phyloP scores from a whole-genome alignment of 352 stramenopile genomes.

The Globisporangium paroecandrum region DNA sequence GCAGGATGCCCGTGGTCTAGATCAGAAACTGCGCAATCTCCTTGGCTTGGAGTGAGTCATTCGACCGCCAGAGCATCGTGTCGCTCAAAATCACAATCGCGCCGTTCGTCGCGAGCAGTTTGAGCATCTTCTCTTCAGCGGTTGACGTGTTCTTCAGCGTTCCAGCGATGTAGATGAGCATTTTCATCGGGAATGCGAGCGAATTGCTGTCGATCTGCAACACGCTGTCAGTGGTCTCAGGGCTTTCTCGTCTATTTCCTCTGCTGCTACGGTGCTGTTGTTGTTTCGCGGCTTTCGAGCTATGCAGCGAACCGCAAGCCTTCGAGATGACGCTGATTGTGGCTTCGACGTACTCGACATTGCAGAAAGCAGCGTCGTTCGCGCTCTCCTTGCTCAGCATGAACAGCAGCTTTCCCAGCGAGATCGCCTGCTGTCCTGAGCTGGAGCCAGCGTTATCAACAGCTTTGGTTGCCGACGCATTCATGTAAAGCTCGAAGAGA shows the following conservation, averaged over 20 bases:
- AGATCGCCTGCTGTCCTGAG: constrained; percentile 20
- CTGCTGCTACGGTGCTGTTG: too few relatives aligned
- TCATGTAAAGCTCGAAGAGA: constrained; percentile 37
- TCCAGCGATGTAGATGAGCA: constrained; percentile 66
- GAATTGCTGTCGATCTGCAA: not conserved
- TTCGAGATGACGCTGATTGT: constrained; percentile 39
- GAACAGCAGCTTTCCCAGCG: constrained; percentile 62
- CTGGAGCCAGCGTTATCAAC: not conserved
- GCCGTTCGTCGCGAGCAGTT: constrained; percentile 59
- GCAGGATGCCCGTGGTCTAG: constrained; percentile 60
- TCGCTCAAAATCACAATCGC: constrained; percentile 54
- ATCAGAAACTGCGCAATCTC: constrained; percentile 71
- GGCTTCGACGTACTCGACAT: constrained; percentile 61
- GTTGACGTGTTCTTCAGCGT: constrained; percentile 76
- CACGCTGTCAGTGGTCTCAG: too few relatives aligned
- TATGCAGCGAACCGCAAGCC: constrained; percentile 14
- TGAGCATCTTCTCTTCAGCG: constrained; percentile 51
- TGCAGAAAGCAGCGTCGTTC: constrained; percentile 66
- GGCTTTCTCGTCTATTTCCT: not conserved
- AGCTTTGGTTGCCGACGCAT: not conserved
- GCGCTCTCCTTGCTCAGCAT: constrained; percentile 65
- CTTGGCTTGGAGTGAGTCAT: constrained; percentile 25
- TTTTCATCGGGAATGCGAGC: constrained; percentile 27
- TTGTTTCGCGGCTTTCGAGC: constrained; percentile 1
- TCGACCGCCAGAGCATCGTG: constrained; percentile 41